phyloP scores from a whole-genome alignment of 1,284 basidiomycete species.

The Papiliotrema fonsecae region DNA sequence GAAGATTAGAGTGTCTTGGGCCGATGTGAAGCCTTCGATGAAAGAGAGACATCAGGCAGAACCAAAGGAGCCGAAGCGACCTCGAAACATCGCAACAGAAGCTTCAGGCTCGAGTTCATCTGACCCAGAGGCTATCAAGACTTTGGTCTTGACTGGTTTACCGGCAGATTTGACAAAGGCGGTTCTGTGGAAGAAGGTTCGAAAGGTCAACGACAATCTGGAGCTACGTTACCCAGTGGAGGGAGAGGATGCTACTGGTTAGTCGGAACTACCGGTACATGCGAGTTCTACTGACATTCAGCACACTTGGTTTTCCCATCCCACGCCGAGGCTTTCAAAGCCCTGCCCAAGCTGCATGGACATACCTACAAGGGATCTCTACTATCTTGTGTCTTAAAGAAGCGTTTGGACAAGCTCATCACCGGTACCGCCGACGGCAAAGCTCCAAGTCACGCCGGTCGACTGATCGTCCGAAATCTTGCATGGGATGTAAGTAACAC shows the following conservation, averaged over 20 bases:
- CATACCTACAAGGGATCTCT: constrained; percentile 88
- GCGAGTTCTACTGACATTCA: constrained; percentile 19
- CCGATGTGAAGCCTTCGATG: constrained; percentile 56
- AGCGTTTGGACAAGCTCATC: constrained; percentile 65
- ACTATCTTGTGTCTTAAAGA: constrained; percentile 86
- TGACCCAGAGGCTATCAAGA: constrained; percentile 74
- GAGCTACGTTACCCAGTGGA: constrained; percentile 60
- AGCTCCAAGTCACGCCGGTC: constrained; percentile 56
- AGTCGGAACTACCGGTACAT: constrained; percentile 5
- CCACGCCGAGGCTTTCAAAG: constrained; percentile 65
- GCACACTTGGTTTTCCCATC: constrained; percentile 74
- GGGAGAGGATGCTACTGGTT: constrained; percentile 45
- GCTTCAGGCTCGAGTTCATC: constrained; percentile 1
- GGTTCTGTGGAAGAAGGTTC: constrained; percentile 79
- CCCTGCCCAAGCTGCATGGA: constrained; percentile 79
- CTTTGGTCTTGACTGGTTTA: constrained; percentile 71
- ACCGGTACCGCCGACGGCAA: constrained; percentile 50
- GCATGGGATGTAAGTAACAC: constrained; percentile 57
- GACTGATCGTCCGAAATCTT: constrained; percentile 88
- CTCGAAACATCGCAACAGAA: constrained; percentile 4
- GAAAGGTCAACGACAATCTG: constrained; percentile 64
- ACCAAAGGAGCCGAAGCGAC: constrained; percentile 10
- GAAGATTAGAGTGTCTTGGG: constrained; percentile 71
- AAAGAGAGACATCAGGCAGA: constrained; percentile 1
- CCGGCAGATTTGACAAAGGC: constrained; percentile 65